Evolutionary conservation across 371 early-diverging fungal species (phyloP).

Genomic region (Basidiobolus meristosporus): DNA sequence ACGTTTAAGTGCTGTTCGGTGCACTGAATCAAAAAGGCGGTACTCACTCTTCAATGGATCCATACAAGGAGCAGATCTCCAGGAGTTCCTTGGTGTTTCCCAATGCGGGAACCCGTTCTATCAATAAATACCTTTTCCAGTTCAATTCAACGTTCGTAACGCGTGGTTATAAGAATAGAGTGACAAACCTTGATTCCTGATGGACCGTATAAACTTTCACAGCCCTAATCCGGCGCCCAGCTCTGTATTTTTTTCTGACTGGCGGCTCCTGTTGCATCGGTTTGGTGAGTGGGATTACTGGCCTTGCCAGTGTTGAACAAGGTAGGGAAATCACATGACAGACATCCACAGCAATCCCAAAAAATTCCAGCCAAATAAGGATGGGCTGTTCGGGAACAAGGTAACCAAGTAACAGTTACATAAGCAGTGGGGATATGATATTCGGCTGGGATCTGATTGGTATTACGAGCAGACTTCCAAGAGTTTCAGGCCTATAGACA

Average conservation of each 20-base stretch:
- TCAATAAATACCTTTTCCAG: constrained; percentile 15
- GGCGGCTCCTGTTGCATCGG: constrained; percentile 1
- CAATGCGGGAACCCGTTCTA: constrained; percentile 21
- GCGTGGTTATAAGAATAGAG: neutral
- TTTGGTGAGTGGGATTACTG: no score
- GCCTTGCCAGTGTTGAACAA: no score
- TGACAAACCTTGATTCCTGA: constrained; percentile 18
- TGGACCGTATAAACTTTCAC: constrained; percentile 23
- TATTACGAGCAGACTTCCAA: no score
- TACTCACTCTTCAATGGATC: constrained; percentile 9
- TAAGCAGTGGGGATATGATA: no score
- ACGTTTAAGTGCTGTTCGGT: neutral
- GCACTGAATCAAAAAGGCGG: neutral
- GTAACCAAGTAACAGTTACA: no score
- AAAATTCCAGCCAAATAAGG: no score
- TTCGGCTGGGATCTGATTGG: no score
- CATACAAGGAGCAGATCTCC: constrained; percentile 10
- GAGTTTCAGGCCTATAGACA: no score
- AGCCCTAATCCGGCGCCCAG: constrained; percentile 11
- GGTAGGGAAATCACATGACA: no score
- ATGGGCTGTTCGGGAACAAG: no score
- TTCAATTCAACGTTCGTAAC: neutral
- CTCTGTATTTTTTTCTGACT: constrained; percentile 5
- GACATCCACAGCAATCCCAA: no score
- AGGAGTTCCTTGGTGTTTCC: constrained; percentile 13